Conservation (phyloP, 2,329 filamentous ascomycete genomes). For the Aureobasidium musti region DNA sequence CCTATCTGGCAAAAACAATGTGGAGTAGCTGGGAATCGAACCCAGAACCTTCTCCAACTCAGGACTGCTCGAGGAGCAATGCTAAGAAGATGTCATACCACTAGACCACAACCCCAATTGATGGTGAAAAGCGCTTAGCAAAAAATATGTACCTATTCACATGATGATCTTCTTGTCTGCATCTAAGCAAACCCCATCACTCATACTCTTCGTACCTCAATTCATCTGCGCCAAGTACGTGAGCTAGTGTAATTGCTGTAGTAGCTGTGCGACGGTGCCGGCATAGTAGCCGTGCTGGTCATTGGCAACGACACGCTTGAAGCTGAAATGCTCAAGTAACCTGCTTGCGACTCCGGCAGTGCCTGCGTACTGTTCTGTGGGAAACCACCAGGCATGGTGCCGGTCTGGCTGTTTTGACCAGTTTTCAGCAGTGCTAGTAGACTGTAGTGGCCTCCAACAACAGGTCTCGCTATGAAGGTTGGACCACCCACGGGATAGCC, state of each 20-base stretch:
- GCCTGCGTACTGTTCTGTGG: conserved; percentile 17
- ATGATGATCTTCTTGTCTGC: too few relatives aligned
- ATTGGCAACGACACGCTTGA: neutral
- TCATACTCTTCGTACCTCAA: neutral
- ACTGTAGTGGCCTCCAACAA: conserved; percentile 31
- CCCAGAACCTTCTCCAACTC: conserved; percentile 29
- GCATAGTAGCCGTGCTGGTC: neutral
- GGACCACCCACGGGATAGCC: conserved; percentile 26
- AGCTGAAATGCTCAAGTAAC: conserved; percentile 14
- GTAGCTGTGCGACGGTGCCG: neutral
- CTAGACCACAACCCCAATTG: conserved; percentile 29
- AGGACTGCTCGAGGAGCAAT: conserved; percentile 14
- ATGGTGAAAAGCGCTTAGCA: neutral
- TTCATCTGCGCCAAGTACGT: neutral
- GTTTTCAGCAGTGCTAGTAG: conserved; percentile 27
- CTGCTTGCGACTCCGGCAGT: neutral
- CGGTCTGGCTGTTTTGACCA: conserved; percentile 29
- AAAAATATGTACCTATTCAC: too few relatives aligned
- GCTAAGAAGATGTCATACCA: conserved; percentile 31
- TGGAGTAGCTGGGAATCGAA: conserved; percentile 29
- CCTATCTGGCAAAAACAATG: neutral
- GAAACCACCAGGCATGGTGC: conserved; percentile 15
- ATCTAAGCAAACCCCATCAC: too few relatives aligned
- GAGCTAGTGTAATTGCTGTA: neutral
- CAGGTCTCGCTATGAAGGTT: conserved; percentile 30